Percentiles rank a stretch among this genome's conserved stretches.
Conservation (phyloP, 148 eudicot species). For the Dianthus caryophyllus region DNA sequence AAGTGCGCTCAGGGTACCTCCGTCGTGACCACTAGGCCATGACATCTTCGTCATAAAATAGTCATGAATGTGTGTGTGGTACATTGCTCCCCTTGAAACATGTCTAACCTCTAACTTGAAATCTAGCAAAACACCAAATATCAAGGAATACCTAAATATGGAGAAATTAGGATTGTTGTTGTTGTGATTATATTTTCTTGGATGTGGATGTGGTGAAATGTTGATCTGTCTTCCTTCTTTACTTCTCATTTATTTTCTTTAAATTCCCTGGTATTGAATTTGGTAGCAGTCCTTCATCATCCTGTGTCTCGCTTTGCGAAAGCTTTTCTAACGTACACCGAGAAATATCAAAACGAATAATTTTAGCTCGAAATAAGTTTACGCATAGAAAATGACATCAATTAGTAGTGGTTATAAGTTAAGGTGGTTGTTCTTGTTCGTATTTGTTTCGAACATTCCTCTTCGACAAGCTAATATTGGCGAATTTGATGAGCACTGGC, state of each 20-base stretch:
- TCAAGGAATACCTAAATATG: constrained; percentile 15
- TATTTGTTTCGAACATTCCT: constrained; percentile 21
- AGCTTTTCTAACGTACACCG: not conserved
- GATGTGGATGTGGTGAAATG: constrained; percentile 7
- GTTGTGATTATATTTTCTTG: constrained; percentile 4
- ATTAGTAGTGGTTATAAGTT: constrained; percentile 21
- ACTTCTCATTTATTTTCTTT: constrained; percentile 28
- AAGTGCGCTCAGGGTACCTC: too few species aligned
- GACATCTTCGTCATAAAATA: too few species aligned
- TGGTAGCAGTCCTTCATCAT: not conserved
- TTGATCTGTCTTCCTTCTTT: constrained; percentile 42
- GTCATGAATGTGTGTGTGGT: constrained; percentile 11
- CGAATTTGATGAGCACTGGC: constrained; percentile 43
- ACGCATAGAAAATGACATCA: not conserved
- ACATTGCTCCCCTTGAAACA: not conserved
- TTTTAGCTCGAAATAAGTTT: not conserved
- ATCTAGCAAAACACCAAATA: constrained; percentile 3
- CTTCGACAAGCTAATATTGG: constrained; percentile 25
- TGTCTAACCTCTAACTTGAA: not conserved
- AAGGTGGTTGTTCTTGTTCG: constrained; percentile 24
- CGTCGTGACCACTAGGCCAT: too few species aligned
- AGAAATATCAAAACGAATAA: not conserved
- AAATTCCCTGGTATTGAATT: constrained; percentile 19
- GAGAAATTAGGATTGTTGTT: constrained; percentile 1
- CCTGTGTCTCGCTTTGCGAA: not conserved